Evolutionary conservation across 352 stramenopile genomes (phyloP).

Genomic region (Globisporangium megalacanthum): DNA sequence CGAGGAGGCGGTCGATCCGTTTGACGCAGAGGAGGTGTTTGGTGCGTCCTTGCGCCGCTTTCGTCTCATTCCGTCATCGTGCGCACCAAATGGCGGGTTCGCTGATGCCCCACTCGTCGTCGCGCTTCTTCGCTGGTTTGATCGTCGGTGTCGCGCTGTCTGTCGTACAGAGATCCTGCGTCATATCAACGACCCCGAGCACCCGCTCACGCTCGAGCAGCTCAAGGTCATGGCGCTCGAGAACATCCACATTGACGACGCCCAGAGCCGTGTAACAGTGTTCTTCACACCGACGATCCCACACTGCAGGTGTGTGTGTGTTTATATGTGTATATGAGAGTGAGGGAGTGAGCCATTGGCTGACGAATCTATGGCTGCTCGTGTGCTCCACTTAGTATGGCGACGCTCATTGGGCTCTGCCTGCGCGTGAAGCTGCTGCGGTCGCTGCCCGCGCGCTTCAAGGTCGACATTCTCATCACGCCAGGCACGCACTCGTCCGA

Average conservation of each 20-base stretch:
- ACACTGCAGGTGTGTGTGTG: conserved; percentile 82
- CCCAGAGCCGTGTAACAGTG: conserved; percentile 68
- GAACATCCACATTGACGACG: conserved; percentile 87
- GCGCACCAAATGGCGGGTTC: neutral
- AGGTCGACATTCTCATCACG: conserved; percentile 92
- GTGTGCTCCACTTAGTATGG: conserved; percentile 85
- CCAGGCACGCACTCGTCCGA: conserved; percentile 93
- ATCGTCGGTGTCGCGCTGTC: conserved; percentile 1
- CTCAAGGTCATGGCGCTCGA: conserved; percentile 91
- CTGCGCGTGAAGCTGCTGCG: conserved; percentile 95
- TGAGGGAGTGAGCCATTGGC: too few relatives aligned
- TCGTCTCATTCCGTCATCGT: neutral
- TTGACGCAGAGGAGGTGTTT: conserved; percentile 84
- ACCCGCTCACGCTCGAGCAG: conserved; percentile 91
- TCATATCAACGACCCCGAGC: conserved; percentile 92
- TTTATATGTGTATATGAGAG: too few relatives aligned
- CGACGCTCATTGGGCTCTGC: conserved; percentile 95
- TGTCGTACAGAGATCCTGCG: conserved; percentile 80
- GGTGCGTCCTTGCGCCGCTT: conserved; percentile 29
- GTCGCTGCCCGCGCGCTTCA: conserved; percentile 91
- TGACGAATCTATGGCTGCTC: too few relatives aligned
- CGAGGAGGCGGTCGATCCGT: conserved; percentile 65
- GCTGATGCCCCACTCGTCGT: too few relatives aligned
- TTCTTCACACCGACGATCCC: conserved; percentile 95
- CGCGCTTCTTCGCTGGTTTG: conserved; percentile 2